Base-by-base conservation (phyloP, 768 basidiomycete species). In the Naganishia vaughanmartiniae region DNA sequence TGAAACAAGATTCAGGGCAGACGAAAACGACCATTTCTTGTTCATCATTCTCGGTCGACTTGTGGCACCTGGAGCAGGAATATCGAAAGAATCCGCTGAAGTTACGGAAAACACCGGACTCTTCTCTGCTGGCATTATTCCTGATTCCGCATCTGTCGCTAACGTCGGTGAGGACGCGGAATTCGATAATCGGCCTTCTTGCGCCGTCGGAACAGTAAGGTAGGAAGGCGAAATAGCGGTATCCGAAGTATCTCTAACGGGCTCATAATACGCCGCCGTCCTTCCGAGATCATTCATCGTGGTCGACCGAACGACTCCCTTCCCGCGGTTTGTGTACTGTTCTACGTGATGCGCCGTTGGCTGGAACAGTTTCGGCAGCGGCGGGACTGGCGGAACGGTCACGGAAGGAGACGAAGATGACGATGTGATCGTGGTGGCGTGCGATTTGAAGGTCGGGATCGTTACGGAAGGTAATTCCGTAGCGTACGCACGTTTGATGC, bases 91-190 rank as follows among this genome's bases (percentile, higher is more conserved):
- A 56, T 69, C 65, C 11, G 67, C 45, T 15, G 73, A 66, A n/a
- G 72, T 55, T n/a, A 65, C 55, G 2, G 63, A 66, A 21, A 68
- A 42, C 12, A 67, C 73, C 6, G 65, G 66, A 33, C 57, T 60
- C 28, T 60, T 58, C 2, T 46, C 21, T 15, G 45, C 15, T 2
- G 54, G 42, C 57, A 56, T 39, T 5, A 63, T 45, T 9, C 9
- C 60, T 2, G 42, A 34, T 11, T 63, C 45, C 26, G 45, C 92
- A 2, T 90, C 84, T 2, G 86, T 84, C 74, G 87, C 88, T 31
- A 89, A 89, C 7, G 86, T 87, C 0, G 93, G 93, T 1, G 93
- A 95, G 3, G 92, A 91, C 1, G 90, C 91, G 4, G 90, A 92
- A 28, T 89, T 81, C 26, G 90, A 90, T 70, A 90, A 88, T 42